Percentiles rank a stretch among this genome's conserved stretches.
Conservation (phyloP, 495 filamentous ascomycete species). For the Venustampulla echinocandica region DNA sequence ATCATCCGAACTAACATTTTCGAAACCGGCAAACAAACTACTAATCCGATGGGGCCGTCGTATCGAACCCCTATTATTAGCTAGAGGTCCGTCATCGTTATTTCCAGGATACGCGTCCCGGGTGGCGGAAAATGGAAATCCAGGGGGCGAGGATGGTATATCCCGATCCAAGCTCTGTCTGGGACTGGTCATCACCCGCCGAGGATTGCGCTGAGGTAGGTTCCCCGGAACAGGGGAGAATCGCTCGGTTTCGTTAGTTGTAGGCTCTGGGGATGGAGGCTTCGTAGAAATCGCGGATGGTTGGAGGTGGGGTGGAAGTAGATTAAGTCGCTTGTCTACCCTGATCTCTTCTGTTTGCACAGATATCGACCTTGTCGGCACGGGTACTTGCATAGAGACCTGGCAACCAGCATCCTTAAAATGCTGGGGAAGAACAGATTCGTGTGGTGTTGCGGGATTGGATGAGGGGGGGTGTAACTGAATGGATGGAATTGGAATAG, state of each 20-base stretch:
- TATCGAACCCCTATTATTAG: conserved; percentile 47
- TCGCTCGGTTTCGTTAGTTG: conserved; percentile 27
- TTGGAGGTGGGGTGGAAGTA: conserved; percentile 67
- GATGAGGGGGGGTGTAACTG: conserved; percentile 50
- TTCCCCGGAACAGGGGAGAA: conserved; percentile 44
- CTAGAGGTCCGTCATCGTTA: conserved; percentile 72
- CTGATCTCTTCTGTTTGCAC: conserved; percentile 88
- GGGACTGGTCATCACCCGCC: conserved; percentile 31
- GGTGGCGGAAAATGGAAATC: conserved; percentile 31
- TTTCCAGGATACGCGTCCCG: conserved; percentile 69
- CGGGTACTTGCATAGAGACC: conserved; percentile 32
- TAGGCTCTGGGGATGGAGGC: conserved; percentile 38
- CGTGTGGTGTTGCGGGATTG: conserved; percentile 43
- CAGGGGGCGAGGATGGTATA: conserved; percentile 38
- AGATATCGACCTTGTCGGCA: conserved; percentile 52
- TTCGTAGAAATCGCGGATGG: conserved; percentile 59
- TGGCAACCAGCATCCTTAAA: conserved; percentile 50
- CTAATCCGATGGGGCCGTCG: conserved; percentile 66
- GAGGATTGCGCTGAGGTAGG: conserved; percentile 43
- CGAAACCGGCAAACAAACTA: conserved; percentile 80
- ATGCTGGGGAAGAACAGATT: conserved; percentile 44
- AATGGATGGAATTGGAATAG: conserved; percentile 49
- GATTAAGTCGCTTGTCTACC: conserved; percentile 63
- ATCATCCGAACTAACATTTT: conserved; percentile 51
- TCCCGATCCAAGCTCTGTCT: conserved; percentile 36